Evolutionary conservation across 2,329 filamentous ascomycete species (phyloP).

Genomic region (Blastomyces silverae): DNA sequence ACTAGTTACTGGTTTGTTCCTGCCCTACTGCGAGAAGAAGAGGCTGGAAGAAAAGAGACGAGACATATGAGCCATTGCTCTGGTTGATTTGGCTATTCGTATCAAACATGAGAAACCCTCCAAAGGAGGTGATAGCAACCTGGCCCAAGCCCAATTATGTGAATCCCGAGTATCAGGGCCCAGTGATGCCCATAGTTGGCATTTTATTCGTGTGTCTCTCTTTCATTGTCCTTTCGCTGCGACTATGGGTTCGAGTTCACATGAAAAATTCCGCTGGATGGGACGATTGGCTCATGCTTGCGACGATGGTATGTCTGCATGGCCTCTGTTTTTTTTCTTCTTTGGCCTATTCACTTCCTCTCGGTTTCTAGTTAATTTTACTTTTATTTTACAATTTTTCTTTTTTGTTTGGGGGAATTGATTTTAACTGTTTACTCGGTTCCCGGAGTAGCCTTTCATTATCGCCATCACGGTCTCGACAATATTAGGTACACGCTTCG

Average conservation of each 20-base stretch:
- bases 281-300: conserved; percentile 24
- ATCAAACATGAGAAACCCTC: conserved; percentile 20
- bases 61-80: neutral
- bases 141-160: conserved; percentile 32
- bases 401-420: neutral
- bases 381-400: neutral
- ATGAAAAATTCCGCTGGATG: conserved; percentile 21
- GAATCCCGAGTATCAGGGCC: conserved; percentile 27
- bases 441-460: conserved; percentile 17
- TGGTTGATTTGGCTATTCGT: neutral
- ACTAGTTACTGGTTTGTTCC: neutral
- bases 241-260: conserved; percentile 21
- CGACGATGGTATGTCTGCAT: conserved; percentile 19
- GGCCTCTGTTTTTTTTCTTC: neutral
- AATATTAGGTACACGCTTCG: conserved; percentile 20
- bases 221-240: conserved; percentile 22
- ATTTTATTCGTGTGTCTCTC: conserved; percentile 25
- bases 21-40: too few species aligned
- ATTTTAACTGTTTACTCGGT: neutral
- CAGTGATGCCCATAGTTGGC: conserved; percentile 24
- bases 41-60: neutral
- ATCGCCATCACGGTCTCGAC: conserved; percentile 15
- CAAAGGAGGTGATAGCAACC: conserved; percentile 19
- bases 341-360: neutral
- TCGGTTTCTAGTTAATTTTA: neutral